phyloP scores from a whole-genome alignment of 441 rosid species.

The Populus hybrid region DNA sequence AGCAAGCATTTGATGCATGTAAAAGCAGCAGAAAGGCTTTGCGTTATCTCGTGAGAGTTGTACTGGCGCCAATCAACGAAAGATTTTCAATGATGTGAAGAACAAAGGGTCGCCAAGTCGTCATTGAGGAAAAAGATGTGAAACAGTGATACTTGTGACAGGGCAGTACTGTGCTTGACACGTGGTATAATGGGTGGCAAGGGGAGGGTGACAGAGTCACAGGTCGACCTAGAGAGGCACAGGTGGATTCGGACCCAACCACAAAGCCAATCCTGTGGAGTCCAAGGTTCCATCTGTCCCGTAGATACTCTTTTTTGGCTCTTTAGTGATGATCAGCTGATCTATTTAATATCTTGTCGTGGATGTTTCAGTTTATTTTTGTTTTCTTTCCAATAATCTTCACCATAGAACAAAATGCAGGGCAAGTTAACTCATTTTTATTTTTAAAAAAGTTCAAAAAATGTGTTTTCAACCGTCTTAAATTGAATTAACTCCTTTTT shows the following conservation, averaged over 20 bases:
- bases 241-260: neutral
- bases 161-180: neutral
- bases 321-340: neutral
- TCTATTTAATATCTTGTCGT: no score
- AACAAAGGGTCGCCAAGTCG: conserved; percentile 5
- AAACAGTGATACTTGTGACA: neutral
- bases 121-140: neutral
- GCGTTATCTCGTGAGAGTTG: conserved; percentile 13
- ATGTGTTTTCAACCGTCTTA: no score
- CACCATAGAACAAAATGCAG: no score
- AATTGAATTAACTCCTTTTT: no score
- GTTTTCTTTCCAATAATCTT: no score
- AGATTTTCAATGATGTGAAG: neutral
- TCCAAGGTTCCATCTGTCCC: neutral
- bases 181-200: neutral
- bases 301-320: neutral
- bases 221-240: neutral
- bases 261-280: neutral
- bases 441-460: no score
- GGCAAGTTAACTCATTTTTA: no score
- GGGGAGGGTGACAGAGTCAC: neutral
- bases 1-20: neutral
- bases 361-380: no score
- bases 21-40: neutral
- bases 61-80: neutral